Conservation (phyloP, 768 basidiomycete genomes). For the Boletus reticulatus region DNA sequence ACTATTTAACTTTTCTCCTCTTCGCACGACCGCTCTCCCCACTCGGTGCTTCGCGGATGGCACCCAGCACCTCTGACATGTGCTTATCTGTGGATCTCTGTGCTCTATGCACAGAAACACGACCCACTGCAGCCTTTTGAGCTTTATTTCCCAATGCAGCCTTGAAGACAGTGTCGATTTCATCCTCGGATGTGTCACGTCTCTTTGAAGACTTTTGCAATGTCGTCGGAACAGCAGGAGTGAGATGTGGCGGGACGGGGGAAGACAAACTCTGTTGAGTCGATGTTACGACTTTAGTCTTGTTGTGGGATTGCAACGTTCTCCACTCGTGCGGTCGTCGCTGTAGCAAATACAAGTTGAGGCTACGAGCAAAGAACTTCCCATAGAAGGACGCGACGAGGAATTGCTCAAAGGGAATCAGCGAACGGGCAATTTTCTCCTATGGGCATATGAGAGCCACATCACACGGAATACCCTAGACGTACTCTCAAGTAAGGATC, state of each 20-base stretch:
- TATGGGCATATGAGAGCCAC: slow-evolving; percentile 29
- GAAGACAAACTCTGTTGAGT: slow-evolving; percentile 18
- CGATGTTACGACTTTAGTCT: slow-evolving; percentile 20
- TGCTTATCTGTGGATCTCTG: slow-evolving; percentile 32
- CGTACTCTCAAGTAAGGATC: slow-evolving; percentile 88
- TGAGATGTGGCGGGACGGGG: neutral
- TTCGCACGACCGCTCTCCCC: slow-evolving; percentile 40
- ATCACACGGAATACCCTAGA: neutral
- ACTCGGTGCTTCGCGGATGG: slow-evolving; percentile 57
- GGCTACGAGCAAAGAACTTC: slow-evolving; percentile 78
- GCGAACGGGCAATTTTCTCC: slow-evolving; percentile 90
- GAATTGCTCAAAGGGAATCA: slow-evolving; percentile 66
- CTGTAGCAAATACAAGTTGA: slow-evolving; percentile 75
- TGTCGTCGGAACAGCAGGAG: neutral
- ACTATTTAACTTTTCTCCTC: slow-evolving; percentile 20
- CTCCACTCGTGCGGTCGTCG: slow-evolving; percentile 87
- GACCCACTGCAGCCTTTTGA: slow-evolving; percentile 50
- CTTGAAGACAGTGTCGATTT: slow-evolving; percentile 75
- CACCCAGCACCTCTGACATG: slow-evolving; percentile 52
- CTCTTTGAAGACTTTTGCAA: slow-evolving; percentile 45
- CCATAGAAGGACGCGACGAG: slow-evolving; percentile 82
- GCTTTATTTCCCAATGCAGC: slow-evolving; percentile 53
- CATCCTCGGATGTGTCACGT: slow-evolving; percentile 48
- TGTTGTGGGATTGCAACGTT: slow-evolving; percentile 52
- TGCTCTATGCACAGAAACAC: slow-evolving; percentile 6